Percentiles rank a stretch among this genome's conserved stretches.
These are phyloP conservation scores for Chaetomium globosum DNA, from an alignment of 2,329 filamentous ascomycete genomes.

Conservation along the genomic window DNA sequence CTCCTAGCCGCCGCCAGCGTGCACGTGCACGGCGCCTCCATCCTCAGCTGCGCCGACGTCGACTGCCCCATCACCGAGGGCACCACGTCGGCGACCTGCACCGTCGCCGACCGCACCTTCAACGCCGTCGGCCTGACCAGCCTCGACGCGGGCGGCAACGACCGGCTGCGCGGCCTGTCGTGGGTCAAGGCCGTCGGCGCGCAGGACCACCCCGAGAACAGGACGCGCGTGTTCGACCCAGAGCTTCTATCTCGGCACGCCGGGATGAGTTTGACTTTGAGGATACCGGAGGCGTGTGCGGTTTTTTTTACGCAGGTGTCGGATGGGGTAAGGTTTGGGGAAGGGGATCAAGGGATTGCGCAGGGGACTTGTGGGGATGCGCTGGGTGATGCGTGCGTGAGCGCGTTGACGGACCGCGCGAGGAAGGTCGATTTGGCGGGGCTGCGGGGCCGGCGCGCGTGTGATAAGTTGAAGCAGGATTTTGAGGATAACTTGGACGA, in stretches of 20 bases:
- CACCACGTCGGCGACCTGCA: conserved; percentile 14
- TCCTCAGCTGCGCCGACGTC: conserved; percentile 26
- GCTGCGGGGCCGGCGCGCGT: conserved; percentile 1
- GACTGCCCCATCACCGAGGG: conserved; percentile 18
- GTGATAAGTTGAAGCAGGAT: conserved; percentile 19
- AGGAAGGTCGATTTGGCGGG: conserved; percentile 13
- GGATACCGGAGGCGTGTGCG: conserved; percentile 14
- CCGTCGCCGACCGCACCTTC: conserved; percentile 10
- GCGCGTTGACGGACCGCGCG: conserved; percentile 10
- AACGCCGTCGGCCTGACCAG: conserved; percentile 6
- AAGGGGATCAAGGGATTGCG: background rate
- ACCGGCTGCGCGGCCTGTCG: background rate
- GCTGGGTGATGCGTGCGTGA: conserved; percentile 17
- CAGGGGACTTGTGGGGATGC: conserved; percentile 20
- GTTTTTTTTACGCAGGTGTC: conserved; percentile 24
- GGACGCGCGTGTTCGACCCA: conserved; percentile 7
- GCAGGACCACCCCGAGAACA: background rate
- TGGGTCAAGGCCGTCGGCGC: conserved; percentile 19
- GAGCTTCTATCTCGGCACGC: conserved; percentile 23
- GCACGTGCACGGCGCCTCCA: conserved; percentile 6
- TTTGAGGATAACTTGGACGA: conserved; percentile 18
- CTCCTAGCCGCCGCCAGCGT: conserved; percentile 14
- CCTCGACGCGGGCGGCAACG: background rate
- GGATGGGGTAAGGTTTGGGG: conserved; percentile 14
- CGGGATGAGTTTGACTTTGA: conserved; percentile 8